Conservation (phyloP, 768 basidiomycete genomes). For the Daedaleopsis nitida region DNA sequence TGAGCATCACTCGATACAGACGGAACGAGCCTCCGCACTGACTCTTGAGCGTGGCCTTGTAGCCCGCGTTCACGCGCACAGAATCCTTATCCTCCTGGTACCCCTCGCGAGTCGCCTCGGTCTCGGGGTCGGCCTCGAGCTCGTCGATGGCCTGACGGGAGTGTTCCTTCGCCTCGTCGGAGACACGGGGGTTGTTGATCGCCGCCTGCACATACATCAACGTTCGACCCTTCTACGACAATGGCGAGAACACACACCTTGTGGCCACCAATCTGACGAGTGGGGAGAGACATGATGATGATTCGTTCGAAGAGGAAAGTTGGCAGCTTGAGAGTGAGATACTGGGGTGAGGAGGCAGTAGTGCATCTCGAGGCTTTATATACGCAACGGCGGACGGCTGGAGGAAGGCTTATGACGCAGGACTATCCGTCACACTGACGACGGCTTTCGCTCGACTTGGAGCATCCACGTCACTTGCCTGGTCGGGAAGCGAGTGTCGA, state of each 20-base stretch:
- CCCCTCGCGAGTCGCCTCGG: constrained; percentile 15
- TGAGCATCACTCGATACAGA: not conserved
- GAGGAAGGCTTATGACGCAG: no score
- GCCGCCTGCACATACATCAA: constrained; percentile 25
- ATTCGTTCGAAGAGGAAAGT: not conserved
- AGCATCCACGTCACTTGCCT: no score
- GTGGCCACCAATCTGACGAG: constrained; percentile 26
- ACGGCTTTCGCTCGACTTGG: no score
- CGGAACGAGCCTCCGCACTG: not conserved
- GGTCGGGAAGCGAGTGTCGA: no score
- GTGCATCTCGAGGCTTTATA: no score
- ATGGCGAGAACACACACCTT: constrained; percentile 20
- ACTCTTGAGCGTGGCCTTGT: constrained; percentile 32
- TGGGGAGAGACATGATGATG: constrained; percentile 25
- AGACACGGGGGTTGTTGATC: constrained; percentile 34
- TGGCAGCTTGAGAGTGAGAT: no score
- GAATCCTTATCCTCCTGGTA: constrained; percentile 25
- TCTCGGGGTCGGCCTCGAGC: constrained; percentile 20
- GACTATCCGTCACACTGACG: no score
- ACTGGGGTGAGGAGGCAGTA: no score
- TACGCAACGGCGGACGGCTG: no score
- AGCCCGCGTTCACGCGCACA: constrained; percentile 28
- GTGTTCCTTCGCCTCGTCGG: constrained; percentile 35
- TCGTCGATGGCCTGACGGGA: constrained; percentile 29
- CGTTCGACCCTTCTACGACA: no score